Percentiles rank a stretch among this genome's conserved stretches.
These are phyloP conservation scores for Monilinia vaccinii-corymbosi DNA, from an alignment of 2,329 filamentous ascomycete genomes.

Conservation along the genomic window DNA sequence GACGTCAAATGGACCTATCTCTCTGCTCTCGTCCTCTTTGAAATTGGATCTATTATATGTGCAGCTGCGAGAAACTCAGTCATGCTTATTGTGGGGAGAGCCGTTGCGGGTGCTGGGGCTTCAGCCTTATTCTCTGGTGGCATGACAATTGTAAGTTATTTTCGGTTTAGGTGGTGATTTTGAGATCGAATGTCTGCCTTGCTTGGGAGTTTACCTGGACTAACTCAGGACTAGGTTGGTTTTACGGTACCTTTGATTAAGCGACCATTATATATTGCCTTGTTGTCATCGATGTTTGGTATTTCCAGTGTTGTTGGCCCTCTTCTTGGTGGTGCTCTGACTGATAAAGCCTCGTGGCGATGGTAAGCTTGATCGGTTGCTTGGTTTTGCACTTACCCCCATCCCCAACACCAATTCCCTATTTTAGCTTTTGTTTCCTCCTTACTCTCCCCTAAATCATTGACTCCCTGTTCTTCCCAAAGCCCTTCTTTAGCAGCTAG, in stretches of 20 bases:
- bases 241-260: constrained; percentile 31
- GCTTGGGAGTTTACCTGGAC: constrained; percentile 15
- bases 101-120: constrained; percentile 30
- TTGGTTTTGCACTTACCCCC: neutral
- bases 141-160: constrained; percentile 8
- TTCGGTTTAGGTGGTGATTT: neutral
- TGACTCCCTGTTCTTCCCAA: neutral
- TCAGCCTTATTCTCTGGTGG: constrained; percentile 30
- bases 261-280: constrained; percentile 28
- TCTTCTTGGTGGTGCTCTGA: constrained; percentile 32
- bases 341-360: constrained; percentile 32
- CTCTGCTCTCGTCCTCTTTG: constrained; percentile 28
- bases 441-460: neutral
- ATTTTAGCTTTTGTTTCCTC: neutral
- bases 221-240: constrained; percentile 24
- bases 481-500: neutral
- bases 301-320: constrained; percentile 30
- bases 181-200: neutral
- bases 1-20: constrained; percentile 29
- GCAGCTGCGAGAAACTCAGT: constrained; percentile 29
- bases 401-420: neutral
- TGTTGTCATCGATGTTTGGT: constrained; percentile 29
- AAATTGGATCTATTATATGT: constrained; percentile 31
- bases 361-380: constrained; percentile 19
- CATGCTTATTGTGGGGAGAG: constrained; percentile 31